Evolutionary conservation across 2,329 filamentous ascomycete genomes (phyloP).

Genomic region (Seiridium cupressi): DNA sequence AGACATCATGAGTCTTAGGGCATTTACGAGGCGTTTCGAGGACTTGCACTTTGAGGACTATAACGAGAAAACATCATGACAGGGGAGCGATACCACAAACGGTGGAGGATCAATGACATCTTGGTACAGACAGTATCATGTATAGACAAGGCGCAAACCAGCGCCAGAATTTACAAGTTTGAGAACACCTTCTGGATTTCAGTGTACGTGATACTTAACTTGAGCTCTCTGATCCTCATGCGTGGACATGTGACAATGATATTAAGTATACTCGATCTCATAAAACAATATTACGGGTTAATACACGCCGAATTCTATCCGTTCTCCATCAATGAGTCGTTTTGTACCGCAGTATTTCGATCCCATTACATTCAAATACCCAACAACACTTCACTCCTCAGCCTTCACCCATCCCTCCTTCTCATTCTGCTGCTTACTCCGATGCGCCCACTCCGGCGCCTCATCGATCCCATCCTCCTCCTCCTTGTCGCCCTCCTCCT

Average conservation of each 20-base stretch:
- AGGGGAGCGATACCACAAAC: too few relatives aligned
- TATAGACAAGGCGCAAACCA: too few relatives aligned
- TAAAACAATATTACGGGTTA: background rate
- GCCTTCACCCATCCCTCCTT: slow-evolving; percentile 50
- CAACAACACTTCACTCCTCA: slow-evolving; percentile 1
- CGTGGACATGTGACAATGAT: background rate
- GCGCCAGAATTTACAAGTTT: background rate
- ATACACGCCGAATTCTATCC: background rate
- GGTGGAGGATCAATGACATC: too few relatives aligned
- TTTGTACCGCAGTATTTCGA: background rate
- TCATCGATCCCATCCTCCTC: slow-evolving; percentile 61
- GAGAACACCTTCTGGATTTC: too few relatives aligned
- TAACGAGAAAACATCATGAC: background rate
- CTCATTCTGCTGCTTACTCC: slow-evolving; percentile 57
- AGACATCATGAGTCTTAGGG: background rate
- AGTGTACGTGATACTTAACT: too few relatives aligned
- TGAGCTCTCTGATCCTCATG: too few relatives aligned
- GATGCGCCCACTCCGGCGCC: slow-evolving; percentile 57
- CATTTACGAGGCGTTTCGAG: slow-evolving; percentile 1
- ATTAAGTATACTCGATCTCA: background rate
- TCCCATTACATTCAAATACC: background rate
- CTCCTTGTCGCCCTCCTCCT: slow-evolving; percentile 60
- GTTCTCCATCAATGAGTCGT: too few relatives aligned
- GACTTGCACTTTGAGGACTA: background rate
- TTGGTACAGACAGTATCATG: too few relatives aligned